These are phyloP conservation scores for Zangia roseola DNA, from an alignment of 768 basidiomycete genomes.

Conservation along the genomic window DNA sequence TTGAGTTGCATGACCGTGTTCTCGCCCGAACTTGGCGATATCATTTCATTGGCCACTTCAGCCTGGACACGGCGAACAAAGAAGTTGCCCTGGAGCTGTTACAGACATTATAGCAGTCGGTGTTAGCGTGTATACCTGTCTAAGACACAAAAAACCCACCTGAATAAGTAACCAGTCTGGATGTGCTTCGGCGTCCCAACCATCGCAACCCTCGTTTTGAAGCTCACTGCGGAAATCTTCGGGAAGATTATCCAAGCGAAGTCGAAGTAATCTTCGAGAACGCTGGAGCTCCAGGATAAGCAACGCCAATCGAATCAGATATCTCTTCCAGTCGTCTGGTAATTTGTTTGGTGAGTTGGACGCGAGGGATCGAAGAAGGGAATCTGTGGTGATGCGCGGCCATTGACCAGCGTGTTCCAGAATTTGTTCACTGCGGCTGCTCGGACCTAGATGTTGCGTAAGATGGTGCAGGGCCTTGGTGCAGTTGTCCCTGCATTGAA, in stretches of 20 bases:
- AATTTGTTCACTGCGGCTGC: constrained; percentile 15
- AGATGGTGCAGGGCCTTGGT: not conserved
- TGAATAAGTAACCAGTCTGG: constrained; percentile 48
- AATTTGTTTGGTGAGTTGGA: constrained; percentile 18
- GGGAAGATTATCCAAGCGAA: constrained; percentile 17
- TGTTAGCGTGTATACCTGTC: not conserved
- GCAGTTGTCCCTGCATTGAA: constrained; percentile 6
- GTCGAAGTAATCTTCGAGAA: constrained; percentile 34
- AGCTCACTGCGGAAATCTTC: constrained; percentile 34
- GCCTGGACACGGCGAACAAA: constrained; percentile 43
- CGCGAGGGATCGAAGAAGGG: constrained; percentile 33
- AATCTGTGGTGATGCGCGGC: constrained; percentile 35
- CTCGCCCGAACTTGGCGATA: constrained; percentile 31
- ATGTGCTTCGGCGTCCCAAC: constrained; percentile 15
- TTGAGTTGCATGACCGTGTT: constrained; percentile 51
- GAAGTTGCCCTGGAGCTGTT: constrained; percentile 46
- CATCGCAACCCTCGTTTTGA: constrained; percentile 24
- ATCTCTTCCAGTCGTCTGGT: constrained; percentile 29
- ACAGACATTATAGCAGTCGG: not conserved
- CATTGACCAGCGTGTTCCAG: constrained; percentile 30
- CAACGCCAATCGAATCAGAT: constrained; percentile 30
- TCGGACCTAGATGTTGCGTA: constrained; percentile 11
- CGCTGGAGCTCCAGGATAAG: constrained; percentile 36
- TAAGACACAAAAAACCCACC: constrained; percentile 19
- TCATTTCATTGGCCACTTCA: constrained; percentile 46